These are phyloP conservation scores for Xylaria arbuscula DNA, from an alignment of 2,329 filamentous ascomycete species.

Conservation along the genomic window DNA sequence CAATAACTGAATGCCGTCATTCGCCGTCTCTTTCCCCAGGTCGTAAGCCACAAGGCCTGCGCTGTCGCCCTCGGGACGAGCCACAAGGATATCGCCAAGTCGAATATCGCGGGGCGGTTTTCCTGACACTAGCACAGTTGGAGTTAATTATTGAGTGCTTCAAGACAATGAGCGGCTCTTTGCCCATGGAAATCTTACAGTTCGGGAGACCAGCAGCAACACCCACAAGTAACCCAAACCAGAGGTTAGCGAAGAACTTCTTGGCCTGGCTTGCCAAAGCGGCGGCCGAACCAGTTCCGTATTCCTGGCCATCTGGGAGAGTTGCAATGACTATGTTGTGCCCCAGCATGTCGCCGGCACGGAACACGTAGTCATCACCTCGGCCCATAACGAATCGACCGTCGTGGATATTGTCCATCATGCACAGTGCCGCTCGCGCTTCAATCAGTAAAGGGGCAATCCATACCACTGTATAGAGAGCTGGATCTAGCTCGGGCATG, in stretches of 20 bases:
- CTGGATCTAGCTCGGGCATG: no score
- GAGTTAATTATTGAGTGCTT: no score
- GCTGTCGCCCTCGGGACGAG: conserved; percentile 13
- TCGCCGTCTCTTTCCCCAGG: conserved; percentile 10
- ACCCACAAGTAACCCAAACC: conserved; percentile 25
- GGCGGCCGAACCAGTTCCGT: conserved; percentile 17
- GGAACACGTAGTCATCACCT: conserved; percentile 26
- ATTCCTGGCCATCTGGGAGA: conserved; percentile 20
- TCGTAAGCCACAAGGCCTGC: conserved; percentile 23
- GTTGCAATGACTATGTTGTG: conserved; percentile 28
- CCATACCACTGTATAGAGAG: conserved; percentile 3
- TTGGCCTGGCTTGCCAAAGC: conserved; percentile 24
- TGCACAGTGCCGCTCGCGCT: conserved; percentile 9
- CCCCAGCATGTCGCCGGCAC: conserved; percentile 17
- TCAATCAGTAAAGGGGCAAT: conserved; percentile 28
- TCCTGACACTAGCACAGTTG: not conserved
- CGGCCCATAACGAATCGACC: conserved; percentile 17
- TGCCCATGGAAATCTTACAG: not conserved
- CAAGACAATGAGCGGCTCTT: not conserved
- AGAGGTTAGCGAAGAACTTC: conserved; percentile 25
- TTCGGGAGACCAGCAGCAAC: conserved; percentile 26
- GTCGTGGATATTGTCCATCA: conserved; percentile 25
- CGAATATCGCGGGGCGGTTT: conserved; percentile 24
- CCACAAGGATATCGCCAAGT: conserved; percentile 26
- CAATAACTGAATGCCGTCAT: conserved; percentile 1